Percentiles rank a stretch among this genome's conserved stretches.
phyloP scores from a whole-genome alignment of 352 stramenopile species.

The Pythium pyrilobum region DNA sequence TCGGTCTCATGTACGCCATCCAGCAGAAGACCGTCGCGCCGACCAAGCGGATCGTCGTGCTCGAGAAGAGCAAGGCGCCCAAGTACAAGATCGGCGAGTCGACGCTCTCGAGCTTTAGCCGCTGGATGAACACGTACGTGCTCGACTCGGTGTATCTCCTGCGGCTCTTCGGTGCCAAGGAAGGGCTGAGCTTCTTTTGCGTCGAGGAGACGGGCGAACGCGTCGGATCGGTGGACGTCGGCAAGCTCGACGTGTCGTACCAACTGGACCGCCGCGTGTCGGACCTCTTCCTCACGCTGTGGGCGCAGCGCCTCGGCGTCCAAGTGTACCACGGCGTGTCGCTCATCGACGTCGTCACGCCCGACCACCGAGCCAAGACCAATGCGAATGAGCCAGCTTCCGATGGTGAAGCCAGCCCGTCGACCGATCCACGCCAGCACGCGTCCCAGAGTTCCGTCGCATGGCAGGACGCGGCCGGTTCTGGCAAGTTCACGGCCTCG shows the following conservation, averaged over 20 bases:
- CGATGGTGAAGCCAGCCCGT: too few relatives aligned
- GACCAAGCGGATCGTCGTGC: constrained; percentile 1
- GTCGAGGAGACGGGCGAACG: constrained; percentile 1
- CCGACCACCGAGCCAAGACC: too few relatives aligned
- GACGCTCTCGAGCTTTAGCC: constrained; percentile 6
- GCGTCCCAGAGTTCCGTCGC: too few relatives aligned
- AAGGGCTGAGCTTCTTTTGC: constrained; percentile 3
- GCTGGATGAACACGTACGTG: constrained; percentile 8
- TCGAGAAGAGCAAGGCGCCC: constrained; percentile 8
- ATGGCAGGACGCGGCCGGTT: too few relatives aligned
- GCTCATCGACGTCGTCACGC: too few relatives aligned
- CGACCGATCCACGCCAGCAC: too few relatives aligned
- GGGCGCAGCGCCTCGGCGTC: constrained; percentile 7
- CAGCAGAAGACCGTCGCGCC: constrained; percentile 14
- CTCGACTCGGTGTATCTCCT: neutral
- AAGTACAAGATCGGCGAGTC: constrained; percentile 14
- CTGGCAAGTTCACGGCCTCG: too few relatives aligned
- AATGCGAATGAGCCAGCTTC: too few relatives aligned
- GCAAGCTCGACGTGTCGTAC: neutral
- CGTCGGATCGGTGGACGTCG: neutral
- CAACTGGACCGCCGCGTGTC: constrained; percentile 8
- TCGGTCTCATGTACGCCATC: constrained; percentile 8
- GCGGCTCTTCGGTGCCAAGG: constrained; percentile 3
- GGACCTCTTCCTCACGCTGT: constrained; percentile 6
- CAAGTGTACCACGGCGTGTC: constrained; percentile 12